Evolutionary conservation across 176 grass and related monocot genomes (phyloP).

Genomic region (Echinochloa phyllopogon): DNA sequence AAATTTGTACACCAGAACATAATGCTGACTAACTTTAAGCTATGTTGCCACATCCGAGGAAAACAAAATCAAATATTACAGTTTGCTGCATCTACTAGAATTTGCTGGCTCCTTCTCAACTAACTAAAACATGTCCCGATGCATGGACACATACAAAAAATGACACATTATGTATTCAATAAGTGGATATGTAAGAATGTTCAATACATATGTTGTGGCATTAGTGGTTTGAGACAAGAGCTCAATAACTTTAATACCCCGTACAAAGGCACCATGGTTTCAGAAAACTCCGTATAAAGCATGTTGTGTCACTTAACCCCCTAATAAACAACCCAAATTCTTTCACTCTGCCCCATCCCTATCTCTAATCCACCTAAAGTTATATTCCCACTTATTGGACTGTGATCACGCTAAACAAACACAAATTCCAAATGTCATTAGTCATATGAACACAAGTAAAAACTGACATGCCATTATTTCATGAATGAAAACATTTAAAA

Average conservation of each 20-base stretch:
- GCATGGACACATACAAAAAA: neutral
- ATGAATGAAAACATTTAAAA: neutral
- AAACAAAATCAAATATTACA: neutral
- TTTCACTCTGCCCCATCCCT: neutral
- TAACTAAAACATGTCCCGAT: neutral
- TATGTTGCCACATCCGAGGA: neutral
- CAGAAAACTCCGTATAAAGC: neutral
- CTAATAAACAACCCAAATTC: neutral
- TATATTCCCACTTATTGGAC: neutral
- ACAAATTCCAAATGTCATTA: neutral
- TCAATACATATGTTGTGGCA: neutral
- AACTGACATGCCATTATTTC: neutral
- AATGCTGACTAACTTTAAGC: neutral
- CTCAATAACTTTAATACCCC: neutral
- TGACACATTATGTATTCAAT: neutral
- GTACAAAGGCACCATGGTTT: neutral
- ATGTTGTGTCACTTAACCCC: neutral
- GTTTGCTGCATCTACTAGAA: neutral
- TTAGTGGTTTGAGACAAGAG: slow-evolving; percentile 8
- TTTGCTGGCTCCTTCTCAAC: neutral
- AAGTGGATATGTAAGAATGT: neutral
- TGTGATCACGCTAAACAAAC: neutral
- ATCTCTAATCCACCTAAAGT: neutral
- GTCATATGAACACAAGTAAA: neutral
- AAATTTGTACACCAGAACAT: neutral